Evolutionary conservation across 495 filamentous ascomycete genomes (phyloP), one percentile per base, ranked within the genome.

Genomic region (Aspergillus steynii): DNA sequence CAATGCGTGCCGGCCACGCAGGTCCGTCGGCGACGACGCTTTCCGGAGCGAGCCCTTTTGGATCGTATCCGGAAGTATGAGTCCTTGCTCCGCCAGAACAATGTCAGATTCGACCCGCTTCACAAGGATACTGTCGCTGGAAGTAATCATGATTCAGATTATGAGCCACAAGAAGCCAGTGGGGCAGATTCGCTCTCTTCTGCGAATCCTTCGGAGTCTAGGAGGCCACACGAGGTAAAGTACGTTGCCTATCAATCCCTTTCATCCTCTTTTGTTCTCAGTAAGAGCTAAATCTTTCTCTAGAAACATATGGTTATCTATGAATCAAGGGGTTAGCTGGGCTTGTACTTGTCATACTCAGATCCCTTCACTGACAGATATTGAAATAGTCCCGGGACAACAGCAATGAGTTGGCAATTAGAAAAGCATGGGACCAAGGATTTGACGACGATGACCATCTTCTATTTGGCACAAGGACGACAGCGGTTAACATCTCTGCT

Each of bases 1-100:
- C 69, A 79, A 59, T 87, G 85, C 64, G 76, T 85, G 28, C 82
- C 82, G 3, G 74, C 78, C 3, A 69, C 71, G 14, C 70, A 71
- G 28, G 56, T 71, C 6, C 81, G 79, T 53, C 77, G 67, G 29
- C 77, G 80, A 50, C 68, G 76, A 45, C 81, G 80, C 54, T 83
- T 84, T 58, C 77, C 84, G 1, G 83, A 85, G 70, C 73, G 77
- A 42, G 81, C 81, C n/a, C 67, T 88, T 29, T 68, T 86, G 37
- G 78, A 81, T 7, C 81, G 80, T 27, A 66, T 87, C 10, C 77
- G 74, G 7, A 65, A 69, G 2, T 86, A 85, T 64, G 84, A 87
- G 68, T 66, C 59, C 45, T 62, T 88, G 58, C 78, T 86, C 10
- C 74, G 72, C 15, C 67, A 80, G 65, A 77, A 86, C 61, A 74